Conservation (phyloP, 768 basidiomycete species). For the Pholiota conissans region DNA sequence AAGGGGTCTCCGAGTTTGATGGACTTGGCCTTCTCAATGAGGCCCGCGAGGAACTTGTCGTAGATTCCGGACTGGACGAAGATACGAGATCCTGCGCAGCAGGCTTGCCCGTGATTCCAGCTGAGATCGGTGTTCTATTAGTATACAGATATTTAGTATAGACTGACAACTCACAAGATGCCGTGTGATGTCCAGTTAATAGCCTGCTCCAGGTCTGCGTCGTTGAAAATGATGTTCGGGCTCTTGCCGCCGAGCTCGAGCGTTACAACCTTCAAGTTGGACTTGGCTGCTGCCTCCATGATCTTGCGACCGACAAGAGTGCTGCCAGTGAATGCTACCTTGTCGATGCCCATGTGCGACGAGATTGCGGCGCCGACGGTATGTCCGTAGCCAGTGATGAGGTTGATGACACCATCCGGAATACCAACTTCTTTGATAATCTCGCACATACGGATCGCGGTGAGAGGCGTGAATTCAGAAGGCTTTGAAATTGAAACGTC, state of each 20-base stretch:
- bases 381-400: slow-evolving; percentile 59
- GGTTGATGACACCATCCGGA: slow-evolving; percentile 74
- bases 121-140: too few species aligned
- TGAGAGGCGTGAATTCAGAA: slow-evolving; percentile 73
- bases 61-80: slow-evolving; percentile 79
- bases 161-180: slow-evolving; percentile 50
- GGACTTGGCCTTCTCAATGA: slow-evolving; percentile 51
- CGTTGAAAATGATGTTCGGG: slow-evolving; percentile 63
- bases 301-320: slow-evolving; percentile 71
- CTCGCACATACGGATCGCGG: slow-evolving; percentile 50
- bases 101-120: slow-evolving; percentile 52
- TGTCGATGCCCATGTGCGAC: slow-evolving; percentile 63
- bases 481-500: slow-evolving; percentile 31
- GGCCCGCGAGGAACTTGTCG: slow-evolving; percentile 65
- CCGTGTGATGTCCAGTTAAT: slow-evolving; percentile 66
- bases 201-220: slow-evolving; percentile 63
- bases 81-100: slow-evolving; percentile 79
- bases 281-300: slow-evolving; percentile 67
- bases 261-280: slow-evolving; percentile 75
- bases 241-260: slow-evolving; percentile 75
- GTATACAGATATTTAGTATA: too few species aligned
- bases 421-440: slow-evolving; percentile 72
- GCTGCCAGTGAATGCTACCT: slow-evolving; percentile 80
- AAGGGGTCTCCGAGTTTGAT: slow-evolving; percentile 69
- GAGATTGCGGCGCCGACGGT: slow-evolving; percentile 69